Base-by-base conservation (phyloP, 495 filamentous ascomycete genomes). In the Penicillium argentinense region DNA sequence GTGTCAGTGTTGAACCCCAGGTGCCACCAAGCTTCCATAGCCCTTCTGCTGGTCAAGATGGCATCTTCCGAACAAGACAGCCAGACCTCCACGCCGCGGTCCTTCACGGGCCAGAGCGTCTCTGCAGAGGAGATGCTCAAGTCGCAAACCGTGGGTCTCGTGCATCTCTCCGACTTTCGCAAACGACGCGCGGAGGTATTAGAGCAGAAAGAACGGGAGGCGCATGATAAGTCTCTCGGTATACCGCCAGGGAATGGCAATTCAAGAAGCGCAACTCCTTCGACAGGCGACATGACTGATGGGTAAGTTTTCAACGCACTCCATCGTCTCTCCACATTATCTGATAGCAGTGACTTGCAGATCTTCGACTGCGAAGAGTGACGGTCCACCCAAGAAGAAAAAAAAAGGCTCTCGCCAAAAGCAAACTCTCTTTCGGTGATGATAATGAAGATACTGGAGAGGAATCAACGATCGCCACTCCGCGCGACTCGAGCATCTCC, bases 101-200 rank as follows among this genome's bases (percentile, higher is more conserved):
- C 71, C 14, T 97, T 97, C 71, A 87, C 86, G 3, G 72, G 86
- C 14, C 89, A 93, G 52, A 82, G 78, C 42, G 77, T 85, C 43
- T 91, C 91, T 0, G 87, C 91, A 12, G 86, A 95, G 69, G 87
- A 97, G 45, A 77, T 92, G n/a, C 81, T 98, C 39, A 91, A 89
- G 53, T 89, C 85, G 28, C 87, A 91, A 62, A 98, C 93, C 1
- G 91, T 96, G 42, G 93, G 93, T 33, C 83, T 98, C 11, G 93
- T 97, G 32, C 79, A 89, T 44, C 83, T 97, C 29, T 87, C 84
- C 54, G 93, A 97, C 63, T 98, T 97, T 72, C 91, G 93, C 66
- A 97, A 98, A 69, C 85, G 93, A 28, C 90, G 93, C 66, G 92
- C 91, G 53, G 89, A 98, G 66, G 89, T 91, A 21, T 73, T 95